A percentile compares a stretch with the other conserved stretches of the same genome.
These are phyloP conservation scores for Mariannaea sp. DNA, from an alignment of 2,329 filamentous ascomycete species.

Conservation along the genomic window DNA sequence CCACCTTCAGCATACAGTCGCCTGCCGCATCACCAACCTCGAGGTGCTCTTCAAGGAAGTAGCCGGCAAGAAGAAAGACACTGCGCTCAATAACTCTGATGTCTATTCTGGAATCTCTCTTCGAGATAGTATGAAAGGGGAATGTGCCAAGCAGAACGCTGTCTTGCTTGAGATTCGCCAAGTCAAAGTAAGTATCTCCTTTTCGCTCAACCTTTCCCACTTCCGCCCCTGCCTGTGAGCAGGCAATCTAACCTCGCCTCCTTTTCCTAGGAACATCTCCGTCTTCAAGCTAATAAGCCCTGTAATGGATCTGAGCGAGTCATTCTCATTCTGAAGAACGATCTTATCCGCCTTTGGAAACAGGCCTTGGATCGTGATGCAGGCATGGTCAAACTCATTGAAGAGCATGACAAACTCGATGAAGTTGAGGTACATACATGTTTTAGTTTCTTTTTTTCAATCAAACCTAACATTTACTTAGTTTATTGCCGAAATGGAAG, in stretches of 20 bases:
- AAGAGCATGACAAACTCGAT: neutral
- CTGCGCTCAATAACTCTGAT: neutral
- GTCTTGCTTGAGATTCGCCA: neutral
- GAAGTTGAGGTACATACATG: neutral
- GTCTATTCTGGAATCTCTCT: neutral
- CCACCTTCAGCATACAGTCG: neutral
- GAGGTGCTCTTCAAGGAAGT: neutral
- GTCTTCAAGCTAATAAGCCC: neutral
- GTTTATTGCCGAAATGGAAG: neutral
- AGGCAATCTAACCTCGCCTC: neutral
- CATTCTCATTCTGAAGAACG: neutral
- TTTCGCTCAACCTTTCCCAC: neutral
- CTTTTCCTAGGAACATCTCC: conserved; percentile 3
- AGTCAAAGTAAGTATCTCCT: neutral
- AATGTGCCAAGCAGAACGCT: neutral
- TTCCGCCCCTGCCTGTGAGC: neutral
- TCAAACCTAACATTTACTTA: neutral
- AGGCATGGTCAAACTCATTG: neutral
- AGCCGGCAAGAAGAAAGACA: neutral
- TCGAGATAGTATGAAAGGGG: neutral
- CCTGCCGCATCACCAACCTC: neutral
- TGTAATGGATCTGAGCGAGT: neutral
- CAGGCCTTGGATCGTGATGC: neutral
- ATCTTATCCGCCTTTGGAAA: neutral
- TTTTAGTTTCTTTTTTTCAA: too few relatives aligned